Base-by-base conservation (phyloP, 371 early-diverging fungal genomes). In the Mortierella sp. region DNA sequence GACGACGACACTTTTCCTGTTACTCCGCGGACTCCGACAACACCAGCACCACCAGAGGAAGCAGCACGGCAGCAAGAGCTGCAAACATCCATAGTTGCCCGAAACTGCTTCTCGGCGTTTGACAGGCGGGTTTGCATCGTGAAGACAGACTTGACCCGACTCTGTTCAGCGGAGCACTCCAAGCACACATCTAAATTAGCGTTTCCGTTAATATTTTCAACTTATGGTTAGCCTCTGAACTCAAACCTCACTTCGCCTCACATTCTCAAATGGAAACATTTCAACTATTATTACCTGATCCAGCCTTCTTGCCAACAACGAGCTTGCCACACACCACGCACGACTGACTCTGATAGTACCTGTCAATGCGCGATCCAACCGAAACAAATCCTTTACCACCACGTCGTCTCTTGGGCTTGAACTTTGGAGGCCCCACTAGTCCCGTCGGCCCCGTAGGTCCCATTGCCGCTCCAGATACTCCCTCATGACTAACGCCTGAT, bases 291-390 rank as follows among this genome's bases (percentile, higher is more conserved):
- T n/a, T 67, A 77, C 81, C 81, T 55, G 59, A 79, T 67, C 59
- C 64, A n/a, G n/a, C 24, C 40, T 46, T 74, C 50, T 76, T 79
- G 28, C 83, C 71, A n/a, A 72, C 69, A 31, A 80, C 26, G 21
- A 80, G 57, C 46, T 78, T 76, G 44, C 72, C 46, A 48, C 86
- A 86, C 13, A 86, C 53, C 5, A 72, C 16, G 50, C 86, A 86
- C 6, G 76, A 64, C 14, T 79, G 82, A 61, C 86, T 86, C 61
- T 86, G 86, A 26, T 86, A 86, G 72, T 81, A 86, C 5, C 82
- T 79, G 34, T 86, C 86, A 57, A 86, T 86, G 48, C 86, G 34
- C 1, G 86, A 57, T 1, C 82, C 82, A 16, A 86, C 43, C 1
- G 79, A 78, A 9, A 86, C 86, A 72, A 72, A 77, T 0, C 86